These are phyloP conservation scores for Neurospora sp. DNA, from an alignment of 495 filamentous ascomycete species.

Conservation along the genomic window DNA sequence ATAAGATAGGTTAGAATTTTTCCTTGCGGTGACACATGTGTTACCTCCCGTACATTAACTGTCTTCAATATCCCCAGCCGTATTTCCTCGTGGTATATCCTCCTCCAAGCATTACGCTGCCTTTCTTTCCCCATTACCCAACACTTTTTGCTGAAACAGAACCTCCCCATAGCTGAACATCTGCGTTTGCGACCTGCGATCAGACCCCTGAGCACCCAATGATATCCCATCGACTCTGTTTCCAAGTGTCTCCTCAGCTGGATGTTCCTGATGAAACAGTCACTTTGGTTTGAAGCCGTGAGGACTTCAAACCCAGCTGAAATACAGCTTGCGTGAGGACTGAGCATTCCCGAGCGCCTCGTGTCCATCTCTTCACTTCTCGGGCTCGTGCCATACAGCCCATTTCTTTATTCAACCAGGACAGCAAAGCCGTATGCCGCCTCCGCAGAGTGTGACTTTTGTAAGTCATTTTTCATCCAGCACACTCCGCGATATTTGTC, in stretches of 20 bases:
- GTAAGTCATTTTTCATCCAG: conserved; percentile 15
- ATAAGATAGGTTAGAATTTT: not conserved
- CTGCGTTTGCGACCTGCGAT: not conserved
- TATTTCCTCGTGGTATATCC: not conserved
- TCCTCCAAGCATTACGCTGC: not conserved
- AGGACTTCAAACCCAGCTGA: not conserved
- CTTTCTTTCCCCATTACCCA: too few relatives aligned
- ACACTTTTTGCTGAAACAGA: not conserved
- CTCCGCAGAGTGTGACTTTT: conserved; percentile 6
- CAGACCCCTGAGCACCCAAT: not conserved
- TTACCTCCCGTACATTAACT: not conserved
- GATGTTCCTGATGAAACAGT: not conserved
- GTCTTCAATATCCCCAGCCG: not conserved
- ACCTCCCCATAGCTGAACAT: not conserved
- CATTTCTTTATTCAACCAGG: not conserved
- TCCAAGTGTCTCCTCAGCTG: not conserved
- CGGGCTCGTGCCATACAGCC: not conserved
- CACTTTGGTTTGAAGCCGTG: not conserved
- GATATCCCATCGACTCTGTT: not conserved
- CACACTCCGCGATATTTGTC: conserved; percentile 1
- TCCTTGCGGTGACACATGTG: not conserved
- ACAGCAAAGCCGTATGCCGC: conserved; percentile 12
- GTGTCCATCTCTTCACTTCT: not conserved
- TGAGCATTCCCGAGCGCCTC: not conserved
- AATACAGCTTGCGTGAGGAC: not conserved